Percentiles rank a stretch among this genome's conserved stretches.
Evolutionary conservation across 176 grass and related monocot genomes (phyloP).

Genomic region (Carex parvula): DNA sequence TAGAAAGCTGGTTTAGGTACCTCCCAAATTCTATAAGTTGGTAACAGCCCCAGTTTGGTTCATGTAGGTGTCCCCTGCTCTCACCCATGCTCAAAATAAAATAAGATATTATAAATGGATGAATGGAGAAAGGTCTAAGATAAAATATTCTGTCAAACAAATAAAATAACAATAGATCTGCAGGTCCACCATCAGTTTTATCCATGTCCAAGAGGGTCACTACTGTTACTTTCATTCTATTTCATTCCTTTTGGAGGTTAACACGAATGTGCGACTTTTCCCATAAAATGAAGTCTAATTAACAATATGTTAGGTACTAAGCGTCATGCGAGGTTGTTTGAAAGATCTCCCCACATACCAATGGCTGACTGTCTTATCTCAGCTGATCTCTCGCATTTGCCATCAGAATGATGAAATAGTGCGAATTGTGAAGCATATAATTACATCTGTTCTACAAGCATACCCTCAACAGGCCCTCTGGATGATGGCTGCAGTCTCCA

Average conservation of each 20-base stretch:
- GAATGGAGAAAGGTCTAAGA: background rate
- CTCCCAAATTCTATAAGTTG: background rate
- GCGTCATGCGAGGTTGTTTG: conserved; percentile 65
- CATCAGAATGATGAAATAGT: conserved; percentile 75
- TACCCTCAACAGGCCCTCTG: conserved; percentile 96
- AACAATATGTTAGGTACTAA: conserved; percentile 44
- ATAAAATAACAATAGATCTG: background rate
- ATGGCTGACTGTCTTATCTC: conserved; percentile 95
- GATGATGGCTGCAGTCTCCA: conserved; percentile 99
- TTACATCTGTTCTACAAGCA: conserved; percentile 66
- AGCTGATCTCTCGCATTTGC: conserved; percentile 93
- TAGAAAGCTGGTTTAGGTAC: background rate
- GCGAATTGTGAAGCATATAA: conserved; percentile 58
- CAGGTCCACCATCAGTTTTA: background rate
- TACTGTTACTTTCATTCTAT: background rate
- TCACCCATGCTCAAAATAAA: background rate
- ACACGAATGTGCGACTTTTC: background rate
- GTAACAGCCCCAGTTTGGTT: background rate
- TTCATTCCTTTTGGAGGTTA: background rate
- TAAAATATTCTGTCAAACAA: background rate
- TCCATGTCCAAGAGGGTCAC: background rate
- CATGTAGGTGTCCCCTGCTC: background rate
- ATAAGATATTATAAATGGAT: background rate
- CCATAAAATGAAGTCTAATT: background rate
- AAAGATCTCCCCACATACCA: conserved; percentile 95